Base-by-base conservation (phyloP, 345 rosid genomes). In the Acer yangbiense region DNA sequence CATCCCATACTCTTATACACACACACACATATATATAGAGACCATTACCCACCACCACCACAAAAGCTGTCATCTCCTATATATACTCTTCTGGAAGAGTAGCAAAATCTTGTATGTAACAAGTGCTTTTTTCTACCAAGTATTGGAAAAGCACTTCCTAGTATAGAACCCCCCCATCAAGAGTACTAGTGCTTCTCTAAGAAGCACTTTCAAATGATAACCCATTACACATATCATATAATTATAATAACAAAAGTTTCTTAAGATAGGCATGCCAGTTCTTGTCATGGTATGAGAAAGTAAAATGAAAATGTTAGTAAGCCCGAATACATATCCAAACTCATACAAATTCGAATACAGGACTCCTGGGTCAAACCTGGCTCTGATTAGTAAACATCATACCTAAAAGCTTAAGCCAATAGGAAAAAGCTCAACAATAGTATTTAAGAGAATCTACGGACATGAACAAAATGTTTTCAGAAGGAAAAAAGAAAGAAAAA, bases 31-130 rank as follows among this genome's bases (percentile, higher is more conserved):
- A 21, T 13, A 75, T 41, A 23, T 6, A 66, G 54, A 69, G 84
- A 85, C 82, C 72, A 62, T 75, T 69, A 78, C 84, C 84, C 81
- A 78, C 86, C 81, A 78, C 86, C 81, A 84, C 83, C 84, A 78
- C 73, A 81, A 43, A 65, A 32, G 10, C 35, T 11, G 27, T 25
- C 74, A 46, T 63, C 68, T 41, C 6, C n/a, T 65, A 23, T 58
- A 64, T 27, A 7, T 80, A 76, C 71, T 62, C 86, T 86, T 88
- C 88, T 79, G 86, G 87, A 87, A 85, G 82, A 60, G 54, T 76
- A 67, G 27, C 13, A 29, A 69, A 60, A 54, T 25, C 60, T 11
- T 25, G 52, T 23, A 21, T 52, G 52, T 23, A 17, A 32, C 27
- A 11, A 72, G 23, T 68, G 20, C 17, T 10, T 5, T 13, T 5